Base-by-base conservation (phyloP, 768 basidiomycete species). In the Leucocoprinus leucothites region DNA sequence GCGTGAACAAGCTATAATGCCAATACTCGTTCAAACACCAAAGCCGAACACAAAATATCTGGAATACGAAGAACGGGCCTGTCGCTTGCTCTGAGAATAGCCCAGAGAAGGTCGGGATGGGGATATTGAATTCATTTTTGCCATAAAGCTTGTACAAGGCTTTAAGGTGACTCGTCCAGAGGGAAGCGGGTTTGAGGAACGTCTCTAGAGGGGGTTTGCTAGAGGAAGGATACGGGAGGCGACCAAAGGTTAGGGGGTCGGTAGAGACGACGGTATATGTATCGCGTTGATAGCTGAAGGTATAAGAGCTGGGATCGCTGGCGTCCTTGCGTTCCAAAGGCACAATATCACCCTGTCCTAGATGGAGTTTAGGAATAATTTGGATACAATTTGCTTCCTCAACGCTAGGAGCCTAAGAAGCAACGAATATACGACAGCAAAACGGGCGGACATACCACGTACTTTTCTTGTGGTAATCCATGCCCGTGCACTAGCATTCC, bases 21-120 rank as follows among this genome's bases (percentile, higher is more conserved):
- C 94, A 98, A 69, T 98, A 99, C 68, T 98, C 97, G 64, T 99
- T 96, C 63, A 99, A 71, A 67, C 90, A 93, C 97, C 97, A 99
- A 9, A 99, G 75, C 0, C 91, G 94, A 1, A 98, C 97, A 60
- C 97, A 98, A 72, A 99, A 98, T 16, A 98, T 73, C 72, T 99
- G 97, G 72, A 99, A 99, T 24, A 99, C 97, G 70, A 99, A 99
- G 81, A 99, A 99, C 0, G 97, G 97, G 0, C 96, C 97, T 3
- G 94, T 95, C 1, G 96, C 94, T 65, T 99, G 97, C 74, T 99
- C 97, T 21, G 75, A 79, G 62, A 99, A 98, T 31, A 99, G 82
- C 61, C 94, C 91, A 9, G 81, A 79, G 66, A 99, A 99, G 1
- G 90, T 89, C 6, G 97, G 97, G 40, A 99, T 91, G 1, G 97